These are phyloP conservation scores for Endocalyx cinctus DNA, from an alignment of 2,329 filamentous ascomycete genomes.

Conservation along the genomic window DNA sequence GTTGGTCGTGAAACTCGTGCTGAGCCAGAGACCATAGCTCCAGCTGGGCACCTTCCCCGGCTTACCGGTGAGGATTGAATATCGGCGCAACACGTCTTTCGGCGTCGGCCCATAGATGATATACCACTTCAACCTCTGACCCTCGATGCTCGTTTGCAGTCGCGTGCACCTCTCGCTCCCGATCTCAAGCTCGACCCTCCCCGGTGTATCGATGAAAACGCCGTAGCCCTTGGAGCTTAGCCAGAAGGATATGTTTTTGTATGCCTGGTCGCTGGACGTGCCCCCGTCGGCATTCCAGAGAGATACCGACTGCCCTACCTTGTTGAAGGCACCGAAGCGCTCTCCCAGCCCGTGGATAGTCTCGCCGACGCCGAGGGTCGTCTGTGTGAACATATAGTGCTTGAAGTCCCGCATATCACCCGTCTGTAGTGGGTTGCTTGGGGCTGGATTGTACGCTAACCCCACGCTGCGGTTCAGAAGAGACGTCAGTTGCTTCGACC, in stretches of 20 bases:
- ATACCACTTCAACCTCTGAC: slow-evolving; percentile 68
- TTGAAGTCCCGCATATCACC: slow-evolving; percentile 48
- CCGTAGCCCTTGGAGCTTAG: slow-evolving; percentile 71
- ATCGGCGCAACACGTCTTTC: slow-evolving; percentile 65
- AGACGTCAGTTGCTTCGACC: slow-evolving; percentile 48
- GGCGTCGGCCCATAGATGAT: slow-evolving; percentile 67
- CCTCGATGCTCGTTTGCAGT: slow-evolving; percentile 64
- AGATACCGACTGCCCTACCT: slow-evolving; percentile 65
- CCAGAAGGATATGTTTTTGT: slow-evolving; percentile 69
- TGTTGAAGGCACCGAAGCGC: slow-evolving; percentile 72
- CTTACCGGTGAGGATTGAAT: slow-evolving; percentile 62
- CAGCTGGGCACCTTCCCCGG: slow-evolving; percentile 63
- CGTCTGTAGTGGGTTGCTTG: slow-evolving; percentile 47
- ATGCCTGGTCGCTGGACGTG: slow-evolving; percentile 65
- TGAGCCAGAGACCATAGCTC: slow-evolving; percentile 75
- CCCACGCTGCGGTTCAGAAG: slow-evolving; percentile 52
- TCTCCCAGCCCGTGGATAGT: slow-evolving; percentile 71
- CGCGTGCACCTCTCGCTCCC: slow-evolving; percentile 69
- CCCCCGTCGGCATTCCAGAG: slow-evolving; percentile 63
- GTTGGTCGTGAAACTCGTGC: slow-evolving; percentile 69
- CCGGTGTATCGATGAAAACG: slow-evolving; percentile 68
- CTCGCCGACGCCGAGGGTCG: slow-evolving; percentile 54
- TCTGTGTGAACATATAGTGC: slow-evolving; percentile 55
- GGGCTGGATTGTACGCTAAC: slow-evolving; percentile 50
- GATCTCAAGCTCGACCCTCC: slow-evolving; percentile 66